phyloP scores from a whole-genome alignment of 805 yeast species.

The Kuraishia borneana region DNA sequence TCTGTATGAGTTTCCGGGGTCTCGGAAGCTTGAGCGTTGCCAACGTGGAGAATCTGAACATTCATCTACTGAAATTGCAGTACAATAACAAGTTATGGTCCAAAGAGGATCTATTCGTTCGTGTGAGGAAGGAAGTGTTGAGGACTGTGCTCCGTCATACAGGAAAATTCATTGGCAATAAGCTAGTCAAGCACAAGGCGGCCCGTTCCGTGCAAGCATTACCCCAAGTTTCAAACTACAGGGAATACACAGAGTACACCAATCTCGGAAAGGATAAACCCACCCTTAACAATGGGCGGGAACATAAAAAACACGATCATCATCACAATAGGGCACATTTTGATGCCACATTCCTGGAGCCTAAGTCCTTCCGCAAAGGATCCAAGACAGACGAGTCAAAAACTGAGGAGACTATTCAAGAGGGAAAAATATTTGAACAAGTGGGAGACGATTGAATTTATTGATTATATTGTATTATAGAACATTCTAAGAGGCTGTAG shows the following conservation, averaged over 20 bases:
- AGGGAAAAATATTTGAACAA: no score
- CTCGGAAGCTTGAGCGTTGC: conserved; percentile 57
- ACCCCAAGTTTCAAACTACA: conserved; percentile 27
- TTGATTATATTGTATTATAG: no score
- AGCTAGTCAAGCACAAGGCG: conserved; percentile 27
- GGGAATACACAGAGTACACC: conserved; percentile 23
- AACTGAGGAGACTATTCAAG: no score
- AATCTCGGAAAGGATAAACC: conserved; percentile 21
- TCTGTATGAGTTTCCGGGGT: conserved; percentile 70
- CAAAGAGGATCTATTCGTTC: conserved; percentile 50
- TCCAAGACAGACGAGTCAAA: no score
- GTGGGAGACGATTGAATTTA: no score
- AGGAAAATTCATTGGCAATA: conserved; percentile 70
- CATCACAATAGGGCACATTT: not conserved
- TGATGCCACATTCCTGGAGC: not conserved
- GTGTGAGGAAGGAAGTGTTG: conserved; percentile 51
- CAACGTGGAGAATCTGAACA: conserved; percentile 64
- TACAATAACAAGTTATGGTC: conserved; percentile 64
- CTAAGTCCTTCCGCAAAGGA: no score
- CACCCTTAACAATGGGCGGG: not conserved
- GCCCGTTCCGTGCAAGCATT: conserved; percentile 20
- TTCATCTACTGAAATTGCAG: conserved; percentile 51
- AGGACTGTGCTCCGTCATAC: conserved; percentile 51
- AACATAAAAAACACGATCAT: not conserved
- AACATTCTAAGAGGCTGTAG: no score